These are phyloP conservation scores for Beauveria scarabaeidicola DNA, from an alignment of 2,329 filamentous ascomycete species.

Conservation along the genomic window DNA sequence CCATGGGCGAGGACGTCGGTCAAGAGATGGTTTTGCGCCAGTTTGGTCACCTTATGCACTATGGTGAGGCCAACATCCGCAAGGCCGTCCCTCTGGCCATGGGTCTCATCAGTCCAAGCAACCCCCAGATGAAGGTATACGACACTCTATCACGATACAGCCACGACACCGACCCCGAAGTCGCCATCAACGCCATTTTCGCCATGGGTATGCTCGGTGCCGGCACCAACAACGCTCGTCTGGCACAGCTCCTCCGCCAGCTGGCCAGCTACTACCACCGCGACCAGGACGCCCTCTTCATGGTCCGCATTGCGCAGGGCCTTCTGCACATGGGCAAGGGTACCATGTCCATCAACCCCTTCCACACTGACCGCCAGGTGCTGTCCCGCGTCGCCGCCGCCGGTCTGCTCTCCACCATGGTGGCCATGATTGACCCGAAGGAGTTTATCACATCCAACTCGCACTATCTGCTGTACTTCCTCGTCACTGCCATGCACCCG, in stretches of 20 bases:
- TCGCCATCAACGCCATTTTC: constrained; percentile 97
- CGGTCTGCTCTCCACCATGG: constrained; percentile 79
- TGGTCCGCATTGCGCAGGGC: constrained; percentile 97
- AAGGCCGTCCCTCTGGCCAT: constrained; percentile 93
- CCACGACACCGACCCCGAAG: constrained; percentile 97
- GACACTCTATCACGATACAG: constrained; percentile 95
- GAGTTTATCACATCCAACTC: constrained; percentile 59
- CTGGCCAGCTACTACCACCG: constrained; percentile 97
- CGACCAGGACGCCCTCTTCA: constrained; percentile 92
- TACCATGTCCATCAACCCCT: constrained; percentile 91
- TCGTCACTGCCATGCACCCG: constrained; percentile 94
- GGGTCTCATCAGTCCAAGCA: constrained; percentile 93
- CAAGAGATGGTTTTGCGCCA: constrained; percentile 98
- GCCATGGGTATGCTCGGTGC: constrained; percentile 96
- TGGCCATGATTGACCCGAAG: constrained; percentile 94
- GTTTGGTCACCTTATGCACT: constrained; percentile 98
- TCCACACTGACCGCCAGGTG: constrained; percentile 96
- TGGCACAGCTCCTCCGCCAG: constrained; percentile 89
- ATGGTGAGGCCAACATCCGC: constrained; percentile 93
- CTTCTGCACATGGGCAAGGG: constrained; percentile 99
- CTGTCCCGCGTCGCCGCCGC: constrained; percentile 85
- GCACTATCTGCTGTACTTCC: constrained; percentile 95
- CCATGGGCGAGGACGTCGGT: constrained; percentile 97
- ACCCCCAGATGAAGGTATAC: constrained; percentile 99
- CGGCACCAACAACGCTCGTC: constrained; percentile 93